Conservation (phyloP, 208 protist genomes). For the Crithidia expoeki region DNA sequence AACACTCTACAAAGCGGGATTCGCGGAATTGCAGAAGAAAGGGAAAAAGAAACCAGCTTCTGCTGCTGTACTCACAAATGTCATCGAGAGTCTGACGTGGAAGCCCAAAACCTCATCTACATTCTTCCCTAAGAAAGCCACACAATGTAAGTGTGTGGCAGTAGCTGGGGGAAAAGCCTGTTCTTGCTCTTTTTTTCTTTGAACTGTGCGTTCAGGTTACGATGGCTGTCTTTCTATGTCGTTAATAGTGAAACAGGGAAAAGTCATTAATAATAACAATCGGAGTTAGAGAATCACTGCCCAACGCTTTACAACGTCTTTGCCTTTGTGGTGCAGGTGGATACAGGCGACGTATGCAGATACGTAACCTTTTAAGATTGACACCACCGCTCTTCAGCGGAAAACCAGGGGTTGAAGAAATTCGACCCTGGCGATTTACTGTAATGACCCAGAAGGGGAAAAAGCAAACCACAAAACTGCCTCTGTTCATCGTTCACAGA, state of each 20-base stretch:
- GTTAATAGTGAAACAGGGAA: conserved; percentile 17
- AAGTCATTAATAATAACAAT: conserved; percentile 14
- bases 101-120: too few relatives aligned
- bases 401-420: neutral
- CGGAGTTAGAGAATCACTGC: neutral
- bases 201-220: conserved; percentile 7
- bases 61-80: too few relatives aligned
- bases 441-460: neutral
- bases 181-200: conserved; percentile 18
- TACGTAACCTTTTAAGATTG: too few relatives aligned
- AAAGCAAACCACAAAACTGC: neutral
- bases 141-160: too few relatives aligned
- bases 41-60: too few relatives aligned
- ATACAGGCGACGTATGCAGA: neutral
- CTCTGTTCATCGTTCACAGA: neutral
- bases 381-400: neutral
- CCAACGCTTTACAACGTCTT: neutral
- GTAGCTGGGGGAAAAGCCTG: too few relatives aligned
- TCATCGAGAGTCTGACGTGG: too few relatives aligned
- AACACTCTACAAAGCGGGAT: too few relatives aligned
- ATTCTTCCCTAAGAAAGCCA: too few relatives aligned
- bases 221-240: too few relatives aligned
- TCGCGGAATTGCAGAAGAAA: too few relatives aligned
- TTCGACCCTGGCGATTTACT: neutral
- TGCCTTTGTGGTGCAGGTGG: neutral